phyloP scores from a whole-genome alignment of 768 basidiomycete species.

The Podaxis sp. region DNA sequence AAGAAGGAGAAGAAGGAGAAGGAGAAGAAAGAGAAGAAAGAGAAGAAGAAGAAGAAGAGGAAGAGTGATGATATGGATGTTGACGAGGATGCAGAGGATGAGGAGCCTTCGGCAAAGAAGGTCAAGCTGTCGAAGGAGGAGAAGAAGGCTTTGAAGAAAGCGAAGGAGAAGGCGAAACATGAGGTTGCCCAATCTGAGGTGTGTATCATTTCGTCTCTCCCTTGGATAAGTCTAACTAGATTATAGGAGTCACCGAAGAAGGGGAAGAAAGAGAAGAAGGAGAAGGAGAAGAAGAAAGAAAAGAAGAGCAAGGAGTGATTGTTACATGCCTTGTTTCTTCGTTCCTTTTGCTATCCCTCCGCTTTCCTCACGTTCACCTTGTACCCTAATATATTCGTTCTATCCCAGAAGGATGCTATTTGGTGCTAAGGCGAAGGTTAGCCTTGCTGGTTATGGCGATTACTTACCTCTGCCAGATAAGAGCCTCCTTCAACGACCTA shows the following conservation, averaged over 20 bases:
- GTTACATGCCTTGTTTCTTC: slow-evolving; percentile 16
- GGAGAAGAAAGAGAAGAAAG: slow-evolving; percentile 62
- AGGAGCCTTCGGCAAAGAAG: slow-evolving; percentile 62
- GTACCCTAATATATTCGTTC: background rate
- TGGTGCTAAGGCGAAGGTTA: too few species aligned
- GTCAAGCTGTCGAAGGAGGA: slow-evolving; percentile 80
- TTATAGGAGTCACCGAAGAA: slow-evolving; percentile 33
- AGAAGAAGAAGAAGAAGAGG: slow-evolving; percentile 65
- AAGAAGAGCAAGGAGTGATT: slow-evolving; percentile 36
- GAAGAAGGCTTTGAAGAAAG: slow-evolving; percentile 82
- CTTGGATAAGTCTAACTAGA: background rate
- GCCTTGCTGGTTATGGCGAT: background rate
- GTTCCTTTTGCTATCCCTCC: slow-evolving; percentile 14
- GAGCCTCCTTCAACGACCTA: too few species aligned
- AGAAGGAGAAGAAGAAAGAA: slow-evolving; percentile 49
- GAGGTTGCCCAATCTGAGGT: slow-evolving; percentile 39
- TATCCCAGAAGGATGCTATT: background rate
- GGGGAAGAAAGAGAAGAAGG: slow-evolving; percentile 54
- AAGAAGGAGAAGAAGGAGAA: slow-evolving; percentile 59
- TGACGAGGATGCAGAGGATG: slow-evolving; percentile 47
- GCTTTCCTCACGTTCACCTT: slow-evolving; percentile 15
- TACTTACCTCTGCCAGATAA: background rate
- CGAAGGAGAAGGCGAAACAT: slow-evolving; percentile 58
- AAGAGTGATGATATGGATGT: slow-evolving; percentile 65
- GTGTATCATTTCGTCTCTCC: slow-evolving; percentile 12